These are phyloP conservation scores for Boletus subparvulus DNA, from an alignment of 768 basidiomycete genomes.

Conservation along the genomic window DNA sequence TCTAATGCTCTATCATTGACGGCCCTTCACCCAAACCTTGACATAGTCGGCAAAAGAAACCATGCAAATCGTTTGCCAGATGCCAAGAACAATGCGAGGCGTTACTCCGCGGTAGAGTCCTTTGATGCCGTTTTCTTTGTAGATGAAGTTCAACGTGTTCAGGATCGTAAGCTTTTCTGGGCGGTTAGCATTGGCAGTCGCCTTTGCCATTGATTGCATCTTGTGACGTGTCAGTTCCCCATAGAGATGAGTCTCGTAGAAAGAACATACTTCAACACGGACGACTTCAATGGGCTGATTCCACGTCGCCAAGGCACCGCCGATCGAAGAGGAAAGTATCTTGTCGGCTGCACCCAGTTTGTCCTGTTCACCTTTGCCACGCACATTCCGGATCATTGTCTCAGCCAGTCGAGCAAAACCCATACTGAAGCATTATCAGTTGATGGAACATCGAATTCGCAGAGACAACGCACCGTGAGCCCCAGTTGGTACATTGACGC, in stretches of 20 bases:
- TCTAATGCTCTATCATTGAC: slow-evolving; percentile 20
- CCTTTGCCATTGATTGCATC: slow-evolving; percentile 99
- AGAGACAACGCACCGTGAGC: slow-evolving; percentile 62
- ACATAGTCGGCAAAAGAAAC: slow-evolving; percentile 97
- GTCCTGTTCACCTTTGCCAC: slow-evolving; percentile 78
- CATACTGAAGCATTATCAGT: slow-evolving; percentile 56
- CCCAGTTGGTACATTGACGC: slow-evolving; percentile 93
- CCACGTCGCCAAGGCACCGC: slow-evolving; percentile 97
- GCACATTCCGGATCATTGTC: slow-evolving; percentile 66
- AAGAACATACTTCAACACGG: slow-evolving; percentile 76
- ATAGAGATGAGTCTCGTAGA: background rate
- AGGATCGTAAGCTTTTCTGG: slow-evolving; percentile 90
- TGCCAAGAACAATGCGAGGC: slow-evolving; percentile 91
- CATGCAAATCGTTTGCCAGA: slow-evolving; percentile 99
- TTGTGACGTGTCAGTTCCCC: slow-evolving; percentile 32
- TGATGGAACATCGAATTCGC: background rate
- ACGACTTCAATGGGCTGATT: slow-evolving; percentile 99
- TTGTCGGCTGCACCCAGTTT: slow-evolving; percentile 78
- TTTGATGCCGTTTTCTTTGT: slow-evolving; percentile 93
- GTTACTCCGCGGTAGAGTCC: slow-evolving; percentile 97
- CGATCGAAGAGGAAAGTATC: slow-evolving; percentile 83
- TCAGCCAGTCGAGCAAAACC: slow-evolving; percentile 96
- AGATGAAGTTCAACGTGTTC: slow-evolving; percentile 92
- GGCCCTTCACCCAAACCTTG: slow-evolving; percentile 72
- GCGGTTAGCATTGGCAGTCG: slow-evolving; percentile 64